Evolutionary conservation across 805 yeast species (phyloP).

Genomic region (Dipodascopsis tothii): DNA sequence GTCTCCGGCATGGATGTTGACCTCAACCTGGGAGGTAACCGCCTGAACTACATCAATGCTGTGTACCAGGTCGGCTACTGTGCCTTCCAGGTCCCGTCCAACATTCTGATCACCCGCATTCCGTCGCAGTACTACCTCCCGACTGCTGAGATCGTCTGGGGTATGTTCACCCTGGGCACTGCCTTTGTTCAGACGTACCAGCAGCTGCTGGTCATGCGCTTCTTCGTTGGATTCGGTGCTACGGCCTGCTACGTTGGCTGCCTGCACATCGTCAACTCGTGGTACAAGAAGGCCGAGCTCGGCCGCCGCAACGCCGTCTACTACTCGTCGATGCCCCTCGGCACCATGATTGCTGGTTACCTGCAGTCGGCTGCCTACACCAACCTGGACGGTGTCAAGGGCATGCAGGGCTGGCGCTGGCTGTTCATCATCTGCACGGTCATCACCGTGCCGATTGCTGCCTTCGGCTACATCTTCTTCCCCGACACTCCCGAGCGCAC

Average conservation of each 20-base stretch:
- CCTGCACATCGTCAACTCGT: slow-evolving; percentile 29
- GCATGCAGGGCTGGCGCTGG: slow-evolving; percentile 66
- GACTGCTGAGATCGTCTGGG: slow-evolving; percentile 57
- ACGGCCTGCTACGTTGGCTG: slow-evolving; percentile 55
- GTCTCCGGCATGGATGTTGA: slow-evolving; percentile 54
- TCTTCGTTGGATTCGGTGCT: slow-evolving; percentile 64
- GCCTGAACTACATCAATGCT: slow-evolving; percentile 51
- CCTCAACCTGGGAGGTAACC: slow-evolving; percentile 53
- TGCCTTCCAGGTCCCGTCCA: slow-evolving; percentile 56
- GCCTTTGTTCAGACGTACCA: slow-evolving; percentile 45
- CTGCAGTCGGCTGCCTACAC: slow-evolving; percentile 50
- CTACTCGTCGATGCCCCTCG: slow-evolving; percentile 57
- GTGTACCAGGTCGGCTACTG: slow-evolving; percentile 54
- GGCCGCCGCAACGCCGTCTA: slow-evolving; percentile 54
- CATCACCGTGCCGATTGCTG: slow-evolving; percentile 51
- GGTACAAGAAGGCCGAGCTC: slow-evolving; percentile 51
- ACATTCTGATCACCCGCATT: slow-evolving; percentile 47
- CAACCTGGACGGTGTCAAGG: slow-evolving; percentile 42
- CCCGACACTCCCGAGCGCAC: slow-evolving; percentile 63
- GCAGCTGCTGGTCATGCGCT: slow-evolving; percentile 54
- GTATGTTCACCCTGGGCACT: slow-evolving; percentile 53
- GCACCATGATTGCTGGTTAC: slow-evolving; percentile 55
- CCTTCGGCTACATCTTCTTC: slow-evolving; percentile 46
- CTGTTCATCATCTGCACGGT: slow-evolving; percentile 61
- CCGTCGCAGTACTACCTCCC: slow-evolving; percentile 54